Percentiles rank a stretch among this genome's conserved stretches.
phyloP scores from a whole-genome alignment of 805 yeast species.

The Yamadazyma phyllophila region DNA sequence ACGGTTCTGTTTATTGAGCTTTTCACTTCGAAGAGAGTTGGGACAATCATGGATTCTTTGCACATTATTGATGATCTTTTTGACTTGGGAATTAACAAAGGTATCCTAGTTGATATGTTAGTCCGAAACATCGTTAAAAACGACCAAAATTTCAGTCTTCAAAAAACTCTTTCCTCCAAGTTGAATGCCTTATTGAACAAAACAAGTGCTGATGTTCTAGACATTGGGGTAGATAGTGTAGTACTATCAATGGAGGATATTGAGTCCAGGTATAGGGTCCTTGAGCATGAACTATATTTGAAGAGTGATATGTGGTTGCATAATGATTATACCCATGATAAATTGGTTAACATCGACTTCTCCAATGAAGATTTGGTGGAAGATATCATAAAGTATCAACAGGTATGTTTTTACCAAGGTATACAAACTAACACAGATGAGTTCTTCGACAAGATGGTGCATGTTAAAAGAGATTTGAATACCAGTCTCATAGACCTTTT shows the following conservation, averaged over 20 bases:
- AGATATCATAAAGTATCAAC: conserved; percentile 1
- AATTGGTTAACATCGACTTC: background rate
- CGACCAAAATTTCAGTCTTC: conserved; percentile 9
- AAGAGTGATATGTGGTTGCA: conserved; percentile 1
- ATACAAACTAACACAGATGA: background rate
- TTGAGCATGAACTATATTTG: conserved; percentile 11
- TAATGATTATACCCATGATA: background rate
- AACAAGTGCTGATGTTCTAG: background rate
- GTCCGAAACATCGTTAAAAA: conserved; percentile 3
- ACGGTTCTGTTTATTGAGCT: conserved; percentile 55
- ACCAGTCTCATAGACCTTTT: background rate
- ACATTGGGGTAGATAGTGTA: background rate
- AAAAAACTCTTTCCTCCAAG: conserved; percentile 7
- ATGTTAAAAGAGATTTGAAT: background rate
- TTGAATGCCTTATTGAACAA: conserved; percentile 3
- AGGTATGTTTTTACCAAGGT: background rate
- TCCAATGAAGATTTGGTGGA: background rate
- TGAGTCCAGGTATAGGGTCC: background rate
- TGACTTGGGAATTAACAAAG: conserved; percentile 23
- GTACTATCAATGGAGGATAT: background rate
- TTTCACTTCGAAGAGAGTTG: conserved; percentile 46
- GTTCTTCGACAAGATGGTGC: background rate
- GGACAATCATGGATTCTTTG: conserved; percentile 17
- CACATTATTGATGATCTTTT: conserved; percentile 17
- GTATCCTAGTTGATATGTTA: conserved; percentile 7